These are phyloP conservation scores for Sclerotinia trifoliorum DNA, from an alignment of 2,329 filamentous ascomycete species.

Conservation along the genomic window DNA sequence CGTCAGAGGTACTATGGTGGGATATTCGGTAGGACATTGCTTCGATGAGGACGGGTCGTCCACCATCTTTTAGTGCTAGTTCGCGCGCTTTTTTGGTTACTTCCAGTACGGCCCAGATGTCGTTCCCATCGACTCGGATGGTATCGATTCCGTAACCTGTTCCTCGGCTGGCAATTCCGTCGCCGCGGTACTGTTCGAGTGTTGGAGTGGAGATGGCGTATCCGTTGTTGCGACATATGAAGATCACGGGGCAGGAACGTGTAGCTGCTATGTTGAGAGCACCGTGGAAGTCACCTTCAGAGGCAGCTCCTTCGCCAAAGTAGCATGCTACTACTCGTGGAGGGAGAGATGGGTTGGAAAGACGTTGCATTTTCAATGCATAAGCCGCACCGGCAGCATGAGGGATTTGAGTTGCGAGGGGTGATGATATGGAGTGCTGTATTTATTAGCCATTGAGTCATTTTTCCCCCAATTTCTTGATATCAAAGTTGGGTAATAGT, in stretches of 20 bases:
- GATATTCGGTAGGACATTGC: slow-evolving; percentile 98
- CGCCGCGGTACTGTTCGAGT: slow-evolving; percentile 85
- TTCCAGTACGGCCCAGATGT: slow-evolving; percentile 84
- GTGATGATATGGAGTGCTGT: slow-evolving; percentile 77
- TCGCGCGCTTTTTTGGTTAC: slow-evolving; percentile 78
- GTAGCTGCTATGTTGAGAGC: slow-evolving; percentile 90
- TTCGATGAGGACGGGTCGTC: slow-evolving; percentile 77
- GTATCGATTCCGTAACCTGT: slow-evolving; percentile 94
- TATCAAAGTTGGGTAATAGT: background rate
- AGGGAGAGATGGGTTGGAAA: slow-evolving; percentile 66
- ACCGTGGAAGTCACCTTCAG: slow-evolving; percentile 88
- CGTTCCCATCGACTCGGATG: slow-evolving; percentile 89
- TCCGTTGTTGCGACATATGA: slow-evolving; percentile 90
- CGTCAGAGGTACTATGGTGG: slow-evolving; percentile 94
- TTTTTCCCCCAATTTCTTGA: too few relatives aligned
- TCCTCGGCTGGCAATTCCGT: slow-evolving; percentile 84
- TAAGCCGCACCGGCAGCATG: slow-evolving; percentile 87
- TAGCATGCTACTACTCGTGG: slow-evolving; percentile 75
- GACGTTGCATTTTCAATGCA: slow-evolving; percentile 76
- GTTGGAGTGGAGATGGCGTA: slow-evolving; percentile 90
- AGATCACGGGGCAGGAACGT: slow-evolving; percentile 80
- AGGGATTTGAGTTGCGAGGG: slow-evolving; percentile 84
- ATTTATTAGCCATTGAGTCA: background rate
- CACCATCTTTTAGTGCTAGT: slow-evolving; percentile 46
- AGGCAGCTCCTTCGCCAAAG: slow-evolving; percentile 88